A percentile compares a stretch with the other conserved stretches of the same genome.
Evolutionary conservation across 2,329 filamentous ascomycete species (phyloP).

Genomic region (Pyricularia grisea): DNA sequence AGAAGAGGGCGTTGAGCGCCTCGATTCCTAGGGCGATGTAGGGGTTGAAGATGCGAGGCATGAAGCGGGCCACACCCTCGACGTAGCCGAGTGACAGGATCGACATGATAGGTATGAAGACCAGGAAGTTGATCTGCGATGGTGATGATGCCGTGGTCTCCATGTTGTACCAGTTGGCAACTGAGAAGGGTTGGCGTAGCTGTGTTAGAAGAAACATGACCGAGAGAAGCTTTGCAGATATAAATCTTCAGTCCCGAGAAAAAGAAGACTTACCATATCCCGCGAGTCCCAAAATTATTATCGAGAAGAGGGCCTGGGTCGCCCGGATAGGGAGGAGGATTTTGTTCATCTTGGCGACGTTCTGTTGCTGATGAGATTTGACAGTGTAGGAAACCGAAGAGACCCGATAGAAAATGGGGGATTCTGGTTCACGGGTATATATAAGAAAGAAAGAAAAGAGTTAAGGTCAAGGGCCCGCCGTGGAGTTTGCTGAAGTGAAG

Average conservation of each 20-base stretch:
- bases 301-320: constrained; percentile 22
- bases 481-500: neutral
- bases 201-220: neutral
- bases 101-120: constrained; percentile 44
- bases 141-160: constrained; percentile 46
- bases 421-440: neutral
- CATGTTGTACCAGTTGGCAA: constrained; percentile 50
- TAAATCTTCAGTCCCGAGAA: neutral
- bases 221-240: too few species aligned
- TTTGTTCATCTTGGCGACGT: constrained; percentile 1
- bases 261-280: constrained; percentile 31
- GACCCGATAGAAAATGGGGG: neutral
- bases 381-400: neutral
- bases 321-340: constrained; percentile 3
- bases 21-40: constrained; percentile 40
- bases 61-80: constrained; percentile 36
- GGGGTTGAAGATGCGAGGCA: constrained; percentile 35
- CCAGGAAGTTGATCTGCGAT: constrained; percentile 46
- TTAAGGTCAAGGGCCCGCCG: neutral
- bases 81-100: constrained; percentile 45
- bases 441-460: neutral
- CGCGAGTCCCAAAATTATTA: constrained; percentile 37
- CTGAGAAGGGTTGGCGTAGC: constrained; percentile 24
- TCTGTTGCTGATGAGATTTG: neutral
- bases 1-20: constrained; percentile 42